Conservation (phyloP, 179 eudicot species). For the Heliamphora pulchella region DNA sequence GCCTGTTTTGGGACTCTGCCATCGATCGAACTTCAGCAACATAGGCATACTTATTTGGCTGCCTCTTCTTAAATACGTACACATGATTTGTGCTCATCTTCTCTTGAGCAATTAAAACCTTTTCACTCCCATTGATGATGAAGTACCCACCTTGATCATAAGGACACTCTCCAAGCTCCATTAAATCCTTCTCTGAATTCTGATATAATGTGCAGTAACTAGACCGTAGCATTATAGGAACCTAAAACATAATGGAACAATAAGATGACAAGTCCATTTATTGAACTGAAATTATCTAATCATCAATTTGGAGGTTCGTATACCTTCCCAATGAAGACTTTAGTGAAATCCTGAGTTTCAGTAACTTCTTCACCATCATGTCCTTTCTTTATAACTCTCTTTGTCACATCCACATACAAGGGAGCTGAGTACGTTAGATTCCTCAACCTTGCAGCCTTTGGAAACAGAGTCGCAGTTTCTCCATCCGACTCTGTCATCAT, state of each 20-base stretch:
- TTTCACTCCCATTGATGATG: conserved; percentile 92
- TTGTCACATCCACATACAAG: conserved; percentile 79
- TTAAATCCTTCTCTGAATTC: conserved; percentile 91
- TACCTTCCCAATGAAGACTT: conserved; percentile 97
- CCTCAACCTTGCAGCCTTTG: conserved; percentile 94
- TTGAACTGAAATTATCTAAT: not conserved
- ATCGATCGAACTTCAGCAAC: conserved; percentile 93
- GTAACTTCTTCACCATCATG: conserved; percentile 93
- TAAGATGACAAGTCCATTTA: not conserved
- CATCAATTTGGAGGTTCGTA: not conserved
- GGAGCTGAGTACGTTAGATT: conserved; percentile 95
- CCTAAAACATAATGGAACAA: conserved; percentile 32
- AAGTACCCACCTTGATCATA: conserved; percentile 94
- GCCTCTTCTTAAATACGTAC: conserved; percentile 92
- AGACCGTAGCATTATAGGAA: conserved; percentile 96
- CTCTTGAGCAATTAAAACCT: conserved; percentile 95
- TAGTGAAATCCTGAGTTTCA: conserved; percentile 81
- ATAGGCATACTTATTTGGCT: conserved; percentile 92
- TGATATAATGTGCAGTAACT: conserved; percentile 90
- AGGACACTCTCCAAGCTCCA: conserved; percentile 96
- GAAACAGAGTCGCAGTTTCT: conserved; percentile 91
- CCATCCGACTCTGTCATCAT: conserved; percentile 99
- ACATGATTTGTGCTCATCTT: conserved; percentile 99
- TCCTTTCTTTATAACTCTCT: conserved; percentile 79
- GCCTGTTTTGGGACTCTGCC: conserved; percentile 91